Evolutionary conservation across 2,329 filamentous ascomycete species (phyloP), one percentile per base, ranked within the genome.

Genomic region (Penicillium sp.): DNA sequence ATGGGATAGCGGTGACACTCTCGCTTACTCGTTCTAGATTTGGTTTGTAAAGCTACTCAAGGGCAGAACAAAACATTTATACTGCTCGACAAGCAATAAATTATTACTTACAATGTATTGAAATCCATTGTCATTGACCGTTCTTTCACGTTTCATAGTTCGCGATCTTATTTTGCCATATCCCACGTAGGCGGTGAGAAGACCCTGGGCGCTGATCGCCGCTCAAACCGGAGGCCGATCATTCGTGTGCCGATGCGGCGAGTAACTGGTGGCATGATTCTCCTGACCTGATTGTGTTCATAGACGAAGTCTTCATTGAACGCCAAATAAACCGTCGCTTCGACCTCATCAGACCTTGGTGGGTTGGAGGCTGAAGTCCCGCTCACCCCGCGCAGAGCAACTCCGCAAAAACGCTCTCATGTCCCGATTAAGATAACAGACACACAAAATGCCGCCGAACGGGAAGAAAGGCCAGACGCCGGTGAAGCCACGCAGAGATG

Each of bases 401-500:
- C 49, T 45, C 53, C 47, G 39, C 43, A 16, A 51, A 16, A 51
- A 34, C 47, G n/a, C 24, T 50, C 31, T 52, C 36, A 48, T 42
- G 54, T 63, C 61, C 57, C 56, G 54, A 69, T 71, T 67, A 64
- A 64, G 58, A 60, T 50, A 43, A 28, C 44, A 53, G 54, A 42
- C 58, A 45, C 26, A 51, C 58, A 63, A 55, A 34, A 81, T 79
- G 75, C 76, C 80, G 75, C 76, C 80, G 55, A 79, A 76, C 64
- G 74, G 74, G 66, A 80, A 75, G 68, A 77, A 78, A 68, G 73
- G 70, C 46, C 61, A 59, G 43, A 56, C 64, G 48, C 65, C 64
- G 49, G 67, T 57, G 36, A 68, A 66, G 53, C 72, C 73, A 29
- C 71, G 74, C 58, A 72, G 71, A 61, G 73, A 83, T 71, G 76